These are phyloP conservation scores for Datisca glomerata DNA, from an alignment of 306 rosid species.

Conservation along the genomic window DNA sequence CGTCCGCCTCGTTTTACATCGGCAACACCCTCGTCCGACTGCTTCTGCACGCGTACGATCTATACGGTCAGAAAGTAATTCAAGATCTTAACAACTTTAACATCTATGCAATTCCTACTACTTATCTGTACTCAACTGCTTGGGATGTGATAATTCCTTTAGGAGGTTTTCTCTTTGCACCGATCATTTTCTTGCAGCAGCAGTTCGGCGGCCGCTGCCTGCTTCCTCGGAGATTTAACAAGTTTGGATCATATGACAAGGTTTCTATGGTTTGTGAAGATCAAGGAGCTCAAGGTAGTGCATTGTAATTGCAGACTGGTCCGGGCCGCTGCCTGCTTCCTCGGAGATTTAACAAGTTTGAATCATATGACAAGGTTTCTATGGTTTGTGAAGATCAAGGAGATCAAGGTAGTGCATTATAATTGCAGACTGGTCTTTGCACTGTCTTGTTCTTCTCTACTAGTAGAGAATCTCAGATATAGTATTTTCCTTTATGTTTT, in stretches of 20 bases:
- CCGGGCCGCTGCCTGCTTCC: not conserved
- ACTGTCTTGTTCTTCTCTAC: not conserved
- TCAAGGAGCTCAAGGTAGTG: no score
- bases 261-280: not conserved
- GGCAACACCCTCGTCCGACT: constrained; percentile 47
- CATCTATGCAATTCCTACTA: constrained; percentile 31
- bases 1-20: constrained; percentile 5
- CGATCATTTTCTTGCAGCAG: constrained; percentile 26
- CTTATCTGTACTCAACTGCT: constrained; percentile 32
- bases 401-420: no score
- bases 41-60: constrained; percentile 49
- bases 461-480: no score
- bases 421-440: no score
- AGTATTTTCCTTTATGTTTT: no score
- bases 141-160: constrained; percentile 38
- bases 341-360: not conserved
- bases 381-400: no score
- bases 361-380: not conserved
- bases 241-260: not conserved
- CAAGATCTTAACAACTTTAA: constrained; percentile 8
- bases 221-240: not conserved
- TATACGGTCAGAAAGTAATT: constrained; percentile 7
- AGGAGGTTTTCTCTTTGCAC: constrained; percentile 30
- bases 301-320: no score
- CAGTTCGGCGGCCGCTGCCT: not conserved